phyloP scores from a whole-genome alignment of 2,329 filamentous ascomycete genomes.

The Stagonosporopsis vannaccii region DNA sequence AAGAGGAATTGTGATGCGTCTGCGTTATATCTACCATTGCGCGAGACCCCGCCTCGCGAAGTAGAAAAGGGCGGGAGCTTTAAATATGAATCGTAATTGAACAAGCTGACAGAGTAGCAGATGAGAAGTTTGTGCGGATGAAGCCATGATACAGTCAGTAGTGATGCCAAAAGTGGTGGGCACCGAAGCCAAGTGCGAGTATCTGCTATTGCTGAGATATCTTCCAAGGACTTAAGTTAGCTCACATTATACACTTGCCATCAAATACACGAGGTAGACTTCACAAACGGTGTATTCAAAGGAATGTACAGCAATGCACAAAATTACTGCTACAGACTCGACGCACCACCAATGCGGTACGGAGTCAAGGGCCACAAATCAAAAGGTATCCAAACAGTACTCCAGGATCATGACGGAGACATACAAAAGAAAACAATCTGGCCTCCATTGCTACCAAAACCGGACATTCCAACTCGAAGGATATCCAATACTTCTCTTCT shows the following conservation, averaged over 20 bases:
- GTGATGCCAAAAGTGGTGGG: no score
- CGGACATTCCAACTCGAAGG: neutral
- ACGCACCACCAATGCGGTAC: neutral
- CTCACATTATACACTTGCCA: neutral
- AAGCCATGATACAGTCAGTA: no score
- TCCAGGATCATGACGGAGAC: slow-evolving; percentile 14
- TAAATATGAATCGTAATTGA: no score
- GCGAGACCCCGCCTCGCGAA: no score
- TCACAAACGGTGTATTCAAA: neutral
- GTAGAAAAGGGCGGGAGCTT: no score
- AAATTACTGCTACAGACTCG: slow-evolving; percentile 6
- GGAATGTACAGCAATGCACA: slow-evolving; percentile 13
- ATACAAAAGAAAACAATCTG: slow-evolving; percentile 11
- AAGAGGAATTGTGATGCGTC: no score
- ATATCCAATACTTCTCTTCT: neutral
- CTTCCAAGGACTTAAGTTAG: neutral
- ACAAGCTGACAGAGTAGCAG: no score
- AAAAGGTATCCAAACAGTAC: slow-evolving; percentile 18
- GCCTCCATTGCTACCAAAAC: slow-evolving; percentile 1
- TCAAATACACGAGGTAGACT: neutral
- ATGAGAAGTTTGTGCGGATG: no score
- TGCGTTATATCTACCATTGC: no score
- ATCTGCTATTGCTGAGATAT: neutral
- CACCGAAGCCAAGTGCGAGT: neutral
- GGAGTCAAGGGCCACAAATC: neutral